Evolutionary conservation across 2,329 filamentous ascomycete species (phyloP), one percentile per base, ranked within the genome.

Genomic region (Aspergillus ruber): DNA sequence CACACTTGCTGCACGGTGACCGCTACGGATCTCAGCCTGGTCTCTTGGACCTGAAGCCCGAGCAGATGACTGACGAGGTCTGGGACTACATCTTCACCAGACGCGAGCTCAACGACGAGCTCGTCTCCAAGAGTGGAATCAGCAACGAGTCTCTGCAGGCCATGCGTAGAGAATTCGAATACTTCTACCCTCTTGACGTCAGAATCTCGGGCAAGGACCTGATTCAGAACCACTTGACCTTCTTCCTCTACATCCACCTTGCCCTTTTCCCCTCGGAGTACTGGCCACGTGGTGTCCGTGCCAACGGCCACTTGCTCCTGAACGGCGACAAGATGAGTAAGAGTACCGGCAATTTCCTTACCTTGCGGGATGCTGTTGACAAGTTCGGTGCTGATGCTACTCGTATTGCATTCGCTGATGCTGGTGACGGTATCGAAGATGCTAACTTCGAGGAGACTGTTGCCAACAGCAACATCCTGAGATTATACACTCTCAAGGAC

Each of bases 301-400:
- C 87, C 53, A 98, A 98, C 64, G 93, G 93, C 1, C 91, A 97
- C 72, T 74, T 97, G 61, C 82, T 95, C 69, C 78, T 98, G 55
- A 98, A 98, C 67, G 91, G 91, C 43, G 88, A 95, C 67, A 98
- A 98, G 80, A 98, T 98, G 93, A 86, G 84, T 67, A 98, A 98
- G 76, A 91, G 86, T 46, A 96, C 90, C 0, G 93, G 93, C 53
- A 98, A 97, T 74, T 98, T 98, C 76, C 78, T 98, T 67, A 97
- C 93, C 9, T 77, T 97, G 45, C 80, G 84, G 46, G 88, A 96
- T 53, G 80, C 90, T 25, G 85, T 91, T 12, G 80, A 84, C 59
- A 98, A 98, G 69, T 98, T 93, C 60, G 93, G 93, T 62, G 91
- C 93, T 7, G 93, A 97, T 67, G 93, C 93, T 10, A 86, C 86